A percentile compares a stretch with the other conserved stretches of the same genome.
Conservation (phyloP, 2,329 filamentous ascomycete genomes). For the Fusarium longipes region DNA sequence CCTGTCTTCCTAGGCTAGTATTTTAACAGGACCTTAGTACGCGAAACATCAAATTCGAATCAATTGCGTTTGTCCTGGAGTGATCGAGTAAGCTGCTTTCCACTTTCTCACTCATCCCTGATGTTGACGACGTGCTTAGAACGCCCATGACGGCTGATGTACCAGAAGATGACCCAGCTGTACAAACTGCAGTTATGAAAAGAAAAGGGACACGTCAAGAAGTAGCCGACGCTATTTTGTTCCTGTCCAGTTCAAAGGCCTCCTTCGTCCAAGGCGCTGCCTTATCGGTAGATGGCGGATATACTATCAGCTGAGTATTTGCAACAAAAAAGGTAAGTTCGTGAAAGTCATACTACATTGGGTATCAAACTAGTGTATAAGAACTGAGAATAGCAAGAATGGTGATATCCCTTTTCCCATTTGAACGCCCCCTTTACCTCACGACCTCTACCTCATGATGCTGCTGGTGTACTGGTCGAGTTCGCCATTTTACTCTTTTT, state of each 20-base stretch:
- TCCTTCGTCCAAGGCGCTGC: conserved; percentile 59
- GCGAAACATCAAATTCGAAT: conserved; percentile 57
- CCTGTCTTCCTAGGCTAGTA: background rate
- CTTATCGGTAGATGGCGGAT: conserved; percentile 59
- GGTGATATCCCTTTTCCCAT: background rate
- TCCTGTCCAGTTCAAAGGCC: conserved; percentile 58
- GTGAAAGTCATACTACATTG: conserved; percentile 26
- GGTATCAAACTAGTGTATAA: conserved; percentile 43
- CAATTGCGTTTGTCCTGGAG: conserved; percentile 60
- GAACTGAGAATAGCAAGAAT: background rate
- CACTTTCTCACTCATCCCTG: fast-evolving
- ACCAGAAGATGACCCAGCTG: conserved; percentile 50
- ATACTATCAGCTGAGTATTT: conserved; percentile 49
- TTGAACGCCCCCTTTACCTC: conserved; percentile 14
- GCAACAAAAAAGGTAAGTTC: background rate
- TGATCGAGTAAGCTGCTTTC: conserved; percentile 52
- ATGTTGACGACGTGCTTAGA: conserved; percentile 24
- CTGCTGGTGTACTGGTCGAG: conserved; percentile 49
- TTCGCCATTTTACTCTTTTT: conserved; percentile 61
- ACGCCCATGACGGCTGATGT: conserved; percentile 57
- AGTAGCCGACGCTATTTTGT: conserved; percentile 59
- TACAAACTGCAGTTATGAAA: conserved; percentile 52
- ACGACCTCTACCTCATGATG: conserved; percentile 34
- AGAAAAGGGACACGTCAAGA: conserved; percentile 58
- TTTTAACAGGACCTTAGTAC: conserved; percentile 48